phyloP scores from a whole-genome alignment of 1,284 basidiomycete genomes.

The Paramarasmius palmivorus region DNA sequence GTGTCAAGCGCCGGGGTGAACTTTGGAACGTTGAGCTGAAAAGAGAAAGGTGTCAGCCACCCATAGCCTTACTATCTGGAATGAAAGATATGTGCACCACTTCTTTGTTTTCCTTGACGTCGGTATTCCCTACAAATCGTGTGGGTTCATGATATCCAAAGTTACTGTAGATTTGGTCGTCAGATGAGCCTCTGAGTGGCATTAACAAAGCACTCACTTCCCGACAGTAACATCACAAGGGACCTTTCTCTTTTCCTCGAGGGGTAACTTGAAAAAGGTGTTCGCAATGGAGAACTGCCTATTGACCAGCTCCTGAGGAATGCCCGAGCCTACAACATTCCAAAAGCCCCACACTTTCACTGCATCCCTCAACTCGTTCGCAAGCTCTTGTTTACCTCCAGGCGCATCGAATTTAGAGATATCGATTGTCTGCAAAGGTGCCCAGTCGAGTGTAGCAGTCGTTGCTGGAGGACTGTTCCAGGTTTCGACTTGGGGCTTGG shows the following conservation, averaged over 20 bases:
- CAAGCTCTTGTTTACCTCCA: constrained; percentile 22
- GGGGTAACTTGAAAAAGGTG: constrained; percentile 24
- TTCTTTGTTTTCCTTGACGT: constrained; percentile 28
- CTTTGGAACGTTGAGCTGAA: constrained; percentile 1
- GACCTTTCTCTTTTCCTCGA: constrained; percentile 26
- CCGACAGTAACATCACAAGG: constrained; percentile 23
- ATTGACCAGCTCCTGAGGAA: constrained; percentile 23
- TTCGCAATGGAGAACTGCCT: constrained; percentile 26
- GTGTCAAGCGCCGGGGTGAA: neutral
- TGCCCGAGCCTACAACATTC: constrained; percentile 23
- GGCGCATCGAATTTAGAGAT: constrained; percentile 25
- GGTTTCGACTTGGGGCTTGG: constrained; percentile 11
- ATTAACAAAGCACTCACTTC: constrained; percentile 21
- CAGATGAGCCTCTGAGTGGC: too few relatives aligned
- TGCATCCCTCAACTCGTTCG: constrained; percentile 20
- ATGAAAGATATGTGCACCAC: constrained; percentile 16
- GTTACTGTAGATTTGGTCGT: constrained; percentile 14
- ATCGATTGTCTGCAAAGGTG: constrained; percentile 25
- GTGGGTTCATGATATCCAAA: constrained; percentile 27
- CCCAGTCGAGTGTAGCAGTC: constrained; percentile 23
- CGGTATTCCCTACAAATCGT: constrained; percentile 21
- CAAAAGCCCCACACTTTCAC: constrained; percentile 26
- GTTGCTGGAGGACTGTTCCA: constrained; percentile 16
- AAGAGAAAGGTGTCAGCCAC: too few relatives aligned
- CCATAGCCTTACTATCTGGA: too few relatives aligned